Evolutionary conservation across 2,329 filamentous ascomycete genomes (phyloP).

Genomic region (Pleomassaria siparia): DNA sequence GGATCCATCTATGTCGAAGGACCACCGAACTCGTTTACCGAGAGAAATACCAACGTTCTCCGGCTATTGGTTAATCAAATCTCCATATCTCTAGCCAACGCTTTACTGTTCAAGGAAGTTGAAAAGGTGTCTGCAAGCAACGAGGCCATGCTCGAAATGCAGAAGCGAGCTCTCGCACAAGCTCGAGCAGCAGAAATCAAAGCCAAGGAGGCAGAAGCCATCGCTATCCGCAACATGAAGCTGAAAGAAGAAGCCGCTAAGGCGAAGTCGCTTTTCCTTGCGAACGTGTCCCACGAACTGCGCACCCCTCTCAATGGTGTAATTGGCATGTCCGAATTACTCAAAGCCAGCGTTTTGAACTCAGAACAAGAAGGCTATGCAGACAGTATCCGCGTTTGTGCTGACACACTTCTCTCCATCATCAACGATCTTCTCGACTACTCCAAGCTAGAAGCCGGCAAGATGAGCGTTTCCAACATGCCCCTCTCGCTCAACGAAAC

Average conservation of each 20-base stretch:
- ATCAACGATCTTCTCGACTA: constrained; percentile 58
- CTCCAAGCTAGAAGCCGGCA: constrained; percentile 55
- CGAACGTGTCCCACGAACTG: constrained; percentile 61
- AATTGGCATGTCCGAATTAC: constrained; percentile 61
- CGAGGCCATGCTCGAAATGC: constrained; percentile 73
- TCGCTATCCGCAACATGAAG: constrained; percentile 77
- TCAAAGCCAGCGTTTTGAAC: constrained; percentile 59
- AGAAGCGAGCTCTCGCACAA: constrained; percentile 72
- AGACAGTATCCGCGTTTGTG: constrained; percentile 66
- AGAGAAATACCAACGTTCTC: constrained; percentile 59
- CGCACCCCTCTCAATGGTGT: constrained; percentile 57
- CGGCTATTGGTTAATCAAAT: constrained; percentile 78
- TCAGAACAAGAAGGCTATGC: constrained; percentile 63
- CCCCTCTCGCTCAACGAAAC: constrained; percentile 57
- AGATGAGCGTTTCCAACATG: constrained; percentile 62
- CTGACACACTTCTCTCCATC: constrained; percentile 55
- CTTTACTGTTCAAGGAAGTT: constrained; percentile 65
- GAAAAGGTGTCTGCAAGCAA: constrained; percentile 79
- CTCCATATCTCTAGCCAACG: constrained; percentile 64
- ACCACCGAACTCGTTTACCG: constrained; percentile 75
- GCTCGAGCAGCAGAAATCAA: constrained; percentile 74
- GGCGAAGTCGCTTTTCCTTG: constrained; percentile 75
- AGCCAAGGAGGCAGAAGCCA: constrained; percentile 73
- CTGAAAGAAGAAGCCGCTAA: constrained; percentile 81
- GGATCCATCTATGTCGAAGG: constrained; percentile 78